Percentiles rank a stretch among this genome's conserved stretches.
These are phyloP conservation scores for Pestalotiopsis sp. DNA, from an alignment of 2,329 filamentous ascomycete genomes.

Conservation along the genomic window DNA sequence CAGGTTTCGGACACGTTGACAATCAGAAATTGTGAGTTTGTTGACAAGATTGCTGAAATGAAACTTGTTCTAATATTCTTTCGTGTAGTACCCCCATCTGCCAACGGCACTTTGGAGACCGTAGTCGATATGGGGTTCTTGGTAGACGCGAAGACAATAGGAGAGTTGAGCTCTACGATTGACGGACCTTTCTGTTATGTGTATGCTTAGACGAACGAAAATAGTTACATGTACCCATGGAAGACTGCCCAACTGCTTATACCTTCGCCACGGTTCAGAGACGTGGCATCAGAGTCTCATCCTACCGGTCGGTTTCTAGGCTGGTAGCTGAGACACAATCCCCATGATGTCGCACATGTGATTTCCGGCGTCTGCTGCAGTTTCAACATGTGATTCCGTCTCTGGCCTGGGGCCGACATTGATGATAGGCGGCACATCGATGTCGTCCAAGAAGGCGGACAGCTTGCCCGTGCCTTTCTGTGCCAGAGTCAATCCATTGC, in stretches of 20 bases:
- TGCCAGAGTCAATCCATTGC: not conserved
- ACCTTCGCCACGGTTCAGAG: too few relatives aligned
- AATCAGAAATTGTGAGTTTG: constrained; percentile 20
- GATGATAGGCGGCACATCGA: not conserved
- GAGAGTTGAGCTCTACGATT: constrained; percentile 27
- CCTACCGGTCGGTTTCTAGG: not conserved
- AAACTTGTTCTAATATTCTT: not conserved
- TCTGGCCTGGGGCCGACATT: not conserved
- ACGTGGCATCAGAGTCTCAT: too few relatives aligned
- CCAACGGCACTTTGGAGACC: constrained; percentile 25
- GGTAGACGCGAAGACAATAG: constrained; percentile 23
- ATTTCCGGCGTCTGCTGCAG: not conserved
- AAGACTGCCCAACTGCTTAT: too few relatives aligned
- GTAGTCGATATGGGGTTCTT: constrained; percentile 24
- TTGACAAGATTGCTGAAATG: not conserved
- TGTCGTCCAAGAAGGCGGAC: not conserved
- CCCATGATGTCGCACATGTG: not conserved
- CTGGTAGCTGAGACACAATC: not conserved
- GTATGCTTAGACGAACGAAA: not conserved
- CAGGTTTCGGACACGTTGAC: constrained; percentile 25
- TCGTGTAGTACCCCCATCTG: constrained; percentile 18
- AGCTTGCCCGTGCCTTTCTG: not conserved
- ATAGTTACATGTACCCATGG: too few relatives aligned
- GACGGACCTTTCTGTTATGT: constrained; percentile 24
- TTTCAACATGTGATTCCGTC: not conserved